Percentiles rank a stretch among this genome's conserved stretches.
These are phyloP conservation scores for Epichloe sibirici DNA, from an alignment of 2,329 filamentous ascomycete genomes.

Conservation along the genomic window DNA sequence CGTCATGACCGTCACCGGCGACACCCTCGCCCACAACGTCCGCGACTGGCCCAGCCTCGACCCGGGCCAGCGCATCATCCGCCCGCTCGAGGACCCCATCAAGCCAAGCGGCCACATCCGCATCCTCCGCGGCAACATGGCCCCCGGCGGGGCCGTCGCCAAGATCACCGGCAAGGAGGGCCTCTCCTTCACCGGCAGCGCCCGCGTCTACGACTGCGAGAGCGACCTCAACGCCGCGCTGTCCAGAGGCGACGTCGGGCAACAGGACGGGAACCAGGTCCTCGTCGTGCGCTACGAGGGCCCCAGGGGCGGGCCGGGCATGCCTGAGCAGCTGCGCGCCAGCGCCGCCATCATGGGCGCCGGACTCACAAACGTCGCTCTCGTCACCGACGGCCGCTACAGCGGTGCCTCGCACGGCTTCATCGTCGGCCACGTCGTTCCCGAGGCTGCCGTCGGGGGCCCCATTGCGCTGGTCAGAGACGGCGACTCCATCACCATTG, in stretches of 20 bases:
- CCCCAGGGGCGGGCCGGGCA: constrained; percentile 83
- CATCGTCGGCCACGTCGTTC: constrained; percentile 85
- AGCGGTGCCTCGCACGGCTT: constrained; percentile 82
- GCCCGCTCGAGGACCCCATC: constrained; percentile 61
- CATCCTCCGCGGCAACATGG: constrained; percentile 64
- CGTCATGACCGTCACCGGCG: constrained; percentile 73
- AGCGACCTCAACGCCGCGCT: constrained; percentile 64
- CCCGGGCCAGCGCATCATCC: constrained; percentile 74
- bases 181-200: constrained; percentile 65
- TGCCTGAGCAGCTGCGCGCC: constrained; percentile 89
- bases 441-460: constrained; percentile 79
- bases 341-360: constrained; percentile 89
- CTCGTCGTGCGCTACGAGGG: constrained; percentile 89
- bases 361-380: constrained; percentile 71
- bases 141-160: constrained; percentile 76
- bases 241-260: constrained; percentile 47
- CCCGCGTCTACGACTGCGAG: constrained; percentile 80
- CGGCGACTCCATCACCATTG: constrained; percentile 77
- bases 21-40: constrained; percentile 73
- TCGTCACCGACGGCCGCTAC: constrained; percentile 88
- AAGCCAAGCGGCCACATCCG: constrained; percentile 80
- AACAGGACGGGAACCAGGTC: constrained; percentile 62
- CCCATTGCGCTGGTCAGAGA: constrained; percentile 74
- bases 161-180: constrained; percentile 98
- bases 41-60: constrained; percentile 64